These are phyloP conservation scores for Kuraishia borneana DNA, from an alignment of 805 yeast species.

Conservation along the genomic window DNA sequence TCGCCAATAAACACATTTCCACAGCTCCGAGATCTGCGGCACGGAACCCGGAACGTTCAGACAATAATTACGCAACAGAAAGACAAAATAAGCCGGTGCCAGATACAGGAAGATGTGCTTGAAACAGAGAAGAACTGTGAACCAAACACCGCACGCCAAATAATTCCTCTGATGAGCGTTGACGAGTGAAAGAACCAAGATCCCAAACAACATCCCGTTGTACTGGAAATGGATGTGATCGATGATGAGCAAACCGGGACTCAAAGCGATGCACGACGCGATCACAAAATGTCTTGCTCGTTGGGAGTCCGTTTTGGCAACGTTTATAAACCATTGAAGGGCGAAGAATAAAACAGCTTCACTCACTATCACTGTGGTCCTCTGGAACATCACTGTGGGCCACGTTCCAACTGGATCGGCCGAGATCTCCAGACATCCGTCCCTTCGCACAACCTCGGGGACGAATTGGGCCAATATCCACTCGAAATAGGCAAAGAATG, in stretches of 20 bases:
- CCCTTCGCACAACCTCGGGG: constrained; percentile 48
- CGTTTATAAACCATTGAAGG: constrained; percentile 58
- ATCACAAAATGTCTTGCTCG: constrained; percentile 54
- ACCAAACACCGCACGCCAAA: constrained; percentile 54
- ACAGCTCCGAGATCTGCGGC: neutral
- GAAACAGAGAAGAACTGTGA: constrained; percentile 75
- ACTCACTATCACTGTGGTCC: constrained; percentile 66
- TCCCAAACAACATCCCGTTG: constrained; percentile 87
- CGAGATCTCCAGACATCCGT: constrained; percentile 64
- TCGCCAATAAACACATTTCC: constrained; percentile 35
- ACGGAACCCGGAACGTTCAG: constrained; percentile 21
- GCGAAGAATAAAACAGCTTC: constrained; percentile 64
- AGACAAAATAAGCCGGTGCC: constrained; percentile 89
- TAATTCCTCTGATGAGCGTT: constrained; percentile 51
- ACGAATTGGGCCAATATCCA: constrained; percentile 66
- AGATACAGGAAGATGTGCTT: constrained; percentile 88
- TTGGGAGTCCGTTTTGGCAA: constrained; percentile 22
- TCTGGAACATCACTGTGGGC: constrained; percentile 77
- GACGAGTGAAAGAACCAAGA: constrained; percentile 62
- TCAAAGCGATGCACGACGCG: constrained; percentile 70
- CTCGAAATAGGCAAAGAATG: constrained; percentile 94
- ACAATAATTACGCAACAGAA: constrained; percentile 63
- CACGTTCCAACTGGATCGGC: constrained; percentile 27
- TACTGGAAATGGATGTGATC: constrained; percentile 98
- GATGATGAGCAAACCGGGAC: constrained; percentile 83